Conservation (phyloP, 2,329 filamentous ascomycete genomes). For the Fusarium ambrosium region DNA sequence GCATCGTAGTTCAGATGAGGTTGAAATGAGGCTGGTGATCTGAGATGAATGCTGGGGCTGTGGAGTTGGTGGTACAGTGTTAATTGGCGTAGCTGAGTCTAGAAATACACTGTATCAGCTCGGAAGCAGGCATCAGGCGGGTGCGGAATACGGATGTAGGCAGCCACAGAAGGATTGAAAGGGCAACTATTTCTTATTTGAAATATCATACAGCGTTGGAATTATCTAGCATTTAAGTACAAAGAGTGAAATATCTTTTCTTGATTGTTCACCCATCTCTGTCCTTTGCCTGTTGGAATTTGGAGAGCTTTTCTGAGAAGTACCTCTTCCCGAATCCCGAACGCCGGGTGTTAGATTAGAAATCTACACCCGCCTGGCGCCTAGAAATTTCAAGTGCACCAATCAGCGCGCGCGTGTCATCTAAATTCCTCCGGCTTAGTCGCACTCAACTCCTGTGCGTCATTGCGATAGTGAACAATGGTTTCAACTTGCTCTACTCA, state of each 20-base stretch:
- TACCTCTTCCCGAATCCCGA: background rate
- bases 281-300: background rate
- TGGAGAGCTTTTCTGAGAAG: background rate
- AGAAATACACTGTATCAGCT: background rate
- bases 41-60: slow-evolving; percentile 43
- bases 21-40: slow-evolving; percentile 39
- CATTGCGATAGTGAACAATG: slow-evolving; percentile 18
- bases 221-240: background rate
- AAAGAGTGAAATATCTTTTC: too few species aligned
- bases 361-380: slow-evolving; percentile 21
- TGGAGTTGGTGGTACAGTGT: slow-evolving; percentile 30
- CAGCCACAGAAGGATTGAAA: background rate
- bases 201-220: background rate
- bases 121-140: background rate
- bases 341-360: background rate
- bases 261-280: background rate
- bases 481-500: slow-evolving; percentile 7
- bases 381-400: slow-evolving; percentile 31
- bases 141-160: background rate
- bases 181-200: background rate
- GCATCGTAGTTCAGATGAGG: slow-evolving; percentile 27
- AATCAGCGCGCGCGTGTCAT: slow-evolving; percentile 24
- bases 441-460: slow-evolving; percentile 34
- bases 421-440: slow-evolving; percentile 8
- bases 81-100: accelerated